Conservation (phyloP, 139 green algal genomes). For the Gonium pectorale region DNA sequence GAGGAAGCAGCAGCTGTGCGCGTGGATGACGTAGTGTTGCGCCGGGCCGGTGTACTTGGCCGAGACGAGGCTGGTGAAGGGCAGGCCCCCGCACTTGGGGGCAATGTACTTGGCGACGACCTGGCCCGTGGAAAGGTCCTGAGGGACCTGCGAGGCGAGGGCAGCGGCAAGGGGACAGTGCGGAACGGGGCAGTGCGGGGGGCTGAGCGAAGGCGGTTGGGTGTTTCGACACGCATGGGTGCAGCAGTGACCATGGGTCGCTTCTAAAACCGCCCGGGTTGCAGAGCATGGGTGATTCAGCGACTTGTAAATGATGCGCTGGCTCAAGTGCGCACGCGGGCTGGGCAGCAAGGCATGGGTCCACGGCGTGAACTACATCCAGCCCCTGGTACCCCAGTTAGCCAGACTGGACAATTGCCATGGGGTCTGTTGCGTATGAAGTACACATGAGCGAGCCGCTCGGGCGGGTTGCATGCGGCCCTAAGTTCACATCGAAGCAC, state of each 20-base stretch:
- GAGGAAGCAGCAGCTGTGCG: slow-evolving; percentile 20
- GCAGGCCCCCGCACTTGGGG: neutral
- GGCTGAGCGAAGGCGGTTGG: too few relatives aligned
- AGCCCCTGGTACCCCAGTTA: neutral
- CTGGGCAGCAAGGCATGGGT: neutral
- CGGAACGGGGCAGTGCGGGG: neutral
- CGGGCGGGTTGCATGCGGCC: neutral
- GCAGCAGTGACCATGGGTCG: too few relatives aligned
- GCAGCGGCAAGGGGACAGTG: neutral
- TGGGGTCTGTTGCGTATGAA: neutral
- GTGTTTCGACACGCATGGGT: too few relatives aligned
- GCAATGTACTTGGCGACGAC: slow-evolving; percentile 23
- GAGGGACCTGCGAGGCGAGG: neutral
- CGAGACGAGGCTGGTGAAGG: slow-evolving; percentile 2
- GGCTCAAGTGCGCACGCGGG: neutral
- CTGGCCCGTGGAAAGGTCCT: neutral
- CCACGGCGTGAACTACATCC: neutral
- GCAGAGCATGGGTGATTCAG: neutral
- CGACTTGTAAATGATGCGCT: neutral
- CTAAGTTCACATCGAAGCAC: too few relatives aligned
- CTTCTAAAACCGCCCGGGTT: neutral
- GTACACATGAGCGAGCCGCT: neutral
- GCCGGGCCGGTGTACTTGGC: slow-evolving; percentile 16
- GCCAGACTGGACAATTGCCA: neutral
- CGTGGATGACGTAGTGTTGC: slow-evolving; percentile 43